Evolutionary conservation across 345 rosid species (phyloP).

Genomic region (Lepidium africanum): DNA sequence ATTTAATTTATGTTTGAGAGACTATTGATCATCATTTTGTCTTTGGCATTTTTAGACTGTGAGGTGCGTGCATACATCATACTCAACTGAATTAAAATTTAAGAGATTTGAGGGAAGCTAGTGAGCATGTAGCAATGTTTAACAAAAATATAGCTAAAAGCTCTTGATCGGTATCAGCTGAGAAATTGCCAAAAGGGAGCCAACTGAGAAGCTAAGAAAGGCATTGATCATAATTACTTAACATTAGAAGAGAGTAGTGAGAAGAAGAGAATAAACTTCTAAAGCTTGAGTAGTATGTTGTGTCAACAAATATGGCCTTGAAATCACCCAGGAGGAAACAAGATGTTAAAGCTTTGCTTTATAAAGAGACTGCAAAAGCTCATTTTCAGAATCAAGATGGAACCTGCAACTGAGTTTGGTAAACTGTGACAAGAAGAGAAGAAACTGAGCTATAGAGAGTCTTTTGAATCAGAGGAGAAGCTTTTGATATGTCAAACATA

Average conservation of each 20-base stretch:
- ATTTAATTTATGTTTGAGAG: slow-evolving; percentile 36
- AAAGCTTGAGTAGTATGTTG: slow-evolving; percentile 35
- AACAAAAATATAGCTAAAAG: slow-evolving; percentile 63
- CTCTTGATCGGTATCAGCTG: slow-evolving; percentile 46
- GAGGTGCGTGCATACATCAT: slow-evolving; percentile 51
- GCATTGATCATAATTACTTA: slow-evolving; percentile 55
- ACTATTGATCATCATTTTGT: not conserved
- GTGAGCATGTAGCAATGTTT: slow-evolving; percentile 47
- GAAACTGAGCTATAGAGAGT: slow-evolving; percentile 81
- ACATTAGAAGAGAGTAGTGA: slow-evolving; percentile 75
- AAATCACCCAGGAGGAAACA: slow-evolving; percentile 57
- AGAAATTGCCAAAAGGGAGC: slow-evolving; percentile 51
- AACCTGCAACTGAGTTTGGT: slow-evolving; percentile 51
- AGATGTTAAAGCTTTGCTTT: slow-evolving; percentile 42
- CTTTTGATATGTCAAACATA: slow-evolving; percentile 51
- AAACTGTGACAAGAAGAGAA: slow-evolving; percentile 58
- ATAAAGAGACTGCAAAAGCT: slow-evolving; percentile 61
- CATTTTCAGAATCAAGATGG: slow-evolving; percentile 47
- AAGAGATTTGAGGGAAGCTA: slow-evolving; percentile 76
- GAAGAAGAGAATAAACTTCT: slow-evolving; percentile 57
- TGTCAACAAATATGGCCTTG: slow-evolving; percentile 49
- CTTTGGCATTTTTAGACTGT: slow-evolving; percentile 37
- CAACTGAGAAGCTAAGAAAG: slow-evolving; percentile 61
- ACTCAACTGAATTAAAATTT: slow-evolving; percentile 46
- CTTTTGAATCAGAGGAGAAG: slow-evolving; percentile 61